Conservation (phyloP, 169 alveolate species). For the Plasmodium gonderi region DNA sequence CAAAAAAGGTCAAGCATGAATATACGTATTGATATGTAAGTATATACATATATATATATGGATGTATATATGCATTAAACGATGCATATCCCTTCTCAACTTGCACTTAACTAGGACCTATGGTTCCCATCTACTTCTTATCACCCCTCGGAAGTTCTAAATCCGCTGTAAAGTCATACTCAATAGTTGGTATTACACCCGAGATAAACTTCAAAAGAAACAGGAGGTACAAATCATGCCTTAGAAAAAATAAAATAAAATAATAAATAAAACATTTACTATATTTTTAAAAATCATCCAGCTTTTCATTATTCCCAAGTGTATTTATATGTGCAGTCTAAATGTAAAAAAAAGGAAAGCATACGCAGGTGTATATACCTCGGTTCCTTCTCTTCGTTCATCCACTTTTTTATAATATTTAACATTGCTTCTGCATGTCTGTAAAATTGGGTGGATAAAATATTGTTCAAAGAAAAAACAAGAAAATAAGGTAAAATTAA, state of each 20-base stretch:
- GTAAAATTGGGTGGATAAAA: not conserved
- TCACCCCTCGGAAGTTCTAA: constrained; percentile 69
- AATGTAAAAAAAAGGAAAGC: not conserved
- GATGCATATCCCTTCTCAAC: not conserved
- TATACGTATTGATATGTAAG: too few species aligned
- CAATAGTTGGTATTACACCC: constrained; percentile 90
- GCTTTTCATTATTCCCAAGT: not conserved
- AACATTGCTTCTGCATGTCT: constrained; percentile 67
- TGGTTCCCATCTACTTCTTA: not conserved
- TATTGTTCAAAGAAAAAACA: not conserved
- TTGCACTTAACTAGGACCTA: not conserved
- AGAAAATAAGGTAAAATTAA: not conserved
- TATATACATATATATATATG: not conserved
- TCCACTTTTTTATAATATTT: constrained; percentile 60
- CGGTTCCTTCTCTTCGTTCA: constrained; percentile 47
- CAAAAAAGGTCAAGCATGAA: not conserved
- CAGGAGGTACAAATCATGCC: constrained; percentile 79
- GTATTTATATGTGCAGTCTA: not conserved
- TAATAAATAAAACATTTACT: constrained; percentile 74
- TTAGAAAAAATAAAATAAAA: constrained; percentile 78
- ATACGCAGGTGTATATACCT: constrained; percentile 18
- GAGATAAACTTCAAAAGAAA: constrained; percentile 88
- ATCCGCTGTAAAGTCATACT: constrained; percentile 89
- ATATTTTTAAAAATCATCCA: not conserved
- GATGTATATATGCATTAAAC: not conserved